Percentiles rank a stretch among this genome's conserved stretches.
Conservation (phyloP, 768 basidiomycete genomes). For the Boletus vermiculosoides region DNA sequence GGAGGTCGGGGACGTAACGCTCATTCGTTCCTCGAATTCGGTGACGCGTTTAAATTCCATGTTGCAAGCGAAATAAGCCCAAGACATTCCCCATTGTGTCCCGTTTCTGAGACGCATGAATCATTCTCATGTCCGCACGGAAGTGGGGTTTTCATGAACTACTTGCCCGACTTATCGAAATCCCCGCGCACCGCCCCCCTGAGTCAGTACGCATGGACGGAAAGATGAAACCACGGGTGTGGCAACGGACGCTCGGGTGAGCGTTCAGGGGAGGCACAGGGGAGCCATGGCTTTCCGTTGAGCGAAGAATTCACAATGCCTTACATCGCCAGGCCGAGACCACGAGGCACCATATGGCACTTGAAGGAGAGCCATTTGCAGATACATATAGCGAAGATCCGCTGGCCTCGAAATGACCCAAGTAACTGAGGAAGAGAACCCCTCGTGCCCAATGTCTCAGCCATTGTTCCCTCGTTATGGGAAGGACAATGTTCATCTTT, state of each 20-base stretch:
- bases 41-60: conserved; percentile 32
- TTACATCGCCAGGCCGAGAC: conserved; percentile 7
- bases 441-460: conserved; percentile 15
- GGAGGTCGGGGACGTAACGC: conserved; percentile 34
- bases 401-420: conserved; percentile 7
- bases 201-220: conserved; percentile 7
- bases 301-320: conserved; percentile 11
- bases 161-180: conserved; percentile 14
- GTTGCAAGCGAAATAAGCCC: conserved; percentile 28
- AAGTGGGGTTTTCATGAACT: conserved; percentile 16
- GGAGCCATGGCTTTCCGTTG: conserved; percentile 6
- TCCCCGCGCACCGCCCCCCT: conserved; percentile 14
- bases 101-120: conserved; percentile 13
- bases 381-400: conserved; percentile 15
- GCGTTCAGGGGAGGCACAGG: conserved; percentile 11
- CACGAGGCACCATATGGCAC: conserved; percentile 17
- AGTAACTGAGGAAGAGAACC: conserved; percentile 7
- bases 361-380: conserved; percentile 18
- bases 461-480: conserved; percentile 34
- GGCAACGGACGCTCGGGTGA: conserved; percentile 19
- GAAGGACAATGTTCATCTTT: conserved; percentile 29
- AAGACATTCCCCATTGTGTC: conserved; percentile 23
- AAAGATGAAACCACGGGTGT: conserved; percentile 23
- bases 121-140: conserved; percentile 24
- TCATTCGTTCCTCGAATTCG: conserved; percentile 22